These are phyloP conservation scores for Candida broadrunensis DNA, from an alignment of 805 yeast genomes.

Conservation along the genomic window DNA sequence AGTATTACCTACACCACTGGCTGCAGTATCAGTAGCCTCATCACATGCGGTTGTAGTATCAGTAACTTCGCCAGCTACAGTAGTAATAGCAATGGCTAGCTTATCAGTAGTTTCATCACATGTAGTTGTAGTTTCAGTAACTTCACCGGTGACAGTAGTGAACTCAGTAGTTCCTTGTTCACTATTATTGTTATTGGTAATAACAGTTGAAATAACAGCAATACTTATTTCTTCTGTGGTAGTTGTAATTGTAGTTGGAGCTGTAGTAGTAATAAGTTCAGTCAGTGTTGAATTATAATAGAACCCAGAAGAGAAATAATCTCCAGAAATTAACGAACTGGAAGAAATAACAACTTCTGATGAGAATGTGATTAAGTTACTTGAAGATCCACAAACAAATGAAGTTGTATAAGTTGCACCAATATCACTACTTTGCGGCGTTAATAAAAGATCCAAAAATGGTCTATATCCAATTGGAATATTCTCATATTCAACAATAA, in stretches of 20 bases:
- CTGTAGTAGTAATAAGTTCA: not conserved
- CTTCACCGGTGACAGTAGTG: not conserved
- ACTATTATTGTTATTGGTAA: no score
- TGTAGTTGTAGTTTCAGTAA: no score
- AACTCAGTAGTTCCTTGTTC: not conserved
- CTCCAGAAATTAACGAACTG: not conserved
- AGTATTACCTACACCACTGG: not conserved
- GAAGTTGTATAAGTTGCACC: not conserved
- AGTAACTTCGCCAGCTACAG: not conserved
- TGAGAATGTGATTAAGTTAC: not conserved
- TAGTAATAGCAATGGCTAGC: no score
- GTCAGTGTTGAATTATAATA: no score
- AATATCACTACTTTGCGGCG: not conserved
- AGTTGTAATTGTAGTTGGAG: not conserved
- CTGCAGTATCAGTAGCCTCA: no score
- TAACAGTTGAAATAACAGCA: not conserved
- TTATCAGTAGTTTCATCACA: not conserved
- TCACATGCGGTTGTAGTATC: not conserved
- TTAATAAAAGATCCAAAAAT: slow-evolving; percentile 1
- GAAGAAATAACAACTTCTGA: not conserved
- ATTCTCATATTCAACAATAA: slow-evolving; percentile 11
- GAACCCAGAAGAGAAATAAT: not conserved
- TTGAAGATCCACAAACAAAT: not conserved
- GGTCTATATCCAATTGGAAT: slow-evolving; percentile 23
- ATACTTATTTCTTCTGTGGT: not conserved